These are phyloP conservation scores for Gentiana macrophylla DNA, from an alignment of 257 asterid genomes.

Conservation along the genomic window DNA sequence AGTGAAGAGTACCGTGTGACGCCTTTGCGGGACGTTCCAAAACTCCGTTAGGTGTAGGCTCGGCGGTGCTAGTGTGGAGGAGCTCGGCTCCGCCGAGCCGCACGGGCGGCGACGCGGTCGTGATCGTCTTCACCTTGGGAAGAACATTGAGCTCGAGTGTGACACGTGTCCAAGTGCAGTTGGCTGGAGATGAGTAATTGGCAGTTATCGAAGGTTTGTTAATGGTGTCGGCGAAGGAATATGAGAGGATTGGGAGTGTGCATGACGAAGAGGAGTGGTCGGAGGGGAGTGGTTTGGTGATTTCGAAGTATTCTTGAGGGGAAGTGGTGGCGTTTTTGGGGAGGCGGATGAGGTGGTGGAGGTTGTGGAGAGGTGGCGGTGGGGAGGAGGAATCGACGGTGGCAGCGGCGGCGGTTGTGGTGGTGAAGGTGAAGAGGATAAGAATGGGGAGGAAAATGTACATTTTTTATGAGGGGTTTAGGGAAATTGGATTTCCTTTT, in stretches of 20 bases:
- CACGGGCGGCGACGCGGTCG: constrained; percentile 76
- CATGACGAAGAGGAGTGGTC: constrained; percentile 45
- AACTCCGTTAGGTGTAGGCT: constrained; percentile 46
- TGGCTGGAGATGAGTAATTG: constrained; percentile 44
- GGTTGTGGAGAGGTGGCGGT: constrained; percentile 11
- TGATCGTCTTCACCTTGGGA: constrained; percentile 56
- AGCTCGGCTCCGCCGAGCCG: constrained; percentile 79
- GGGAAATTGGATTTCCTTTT: too few relatives aligned
- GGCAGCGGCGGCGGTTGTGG: not conserved
- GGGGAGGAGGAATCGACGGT: not conserved
- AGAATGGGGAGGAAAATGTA: constrained; percentile 9
- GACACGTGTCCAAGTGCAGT: constrained; percentile 65
- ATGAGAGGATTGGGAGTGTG: constrained; percentile 39
- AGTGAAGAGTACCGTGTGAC: constrained; percentile 56
- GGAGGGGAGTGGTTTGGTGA: constrained; percentile 49
- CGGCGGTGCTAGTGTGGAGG: constrained; percentile 84
- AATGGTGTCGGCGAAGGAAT: constrained; percentile 52
- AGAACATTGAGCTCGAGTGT: constrained; percentile 45
- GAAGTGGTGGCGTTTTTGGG: constrained; percentile 3
- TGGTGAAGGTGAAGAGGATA: constrained; percentile 13
- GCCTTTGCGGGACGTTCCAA: constrained; percentile 64
- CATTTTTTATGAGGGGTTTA: constrained; percentile 14
- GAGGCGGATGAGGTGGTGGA: constrained; percentile 24
- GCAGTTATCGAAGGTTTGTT: constrained; percentile 43
- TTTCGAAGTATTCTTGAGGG: constrained; percentile 35